Evolutionary conservation across 768 basidiomycete species (phyloP), one percentile per base, ranked within the genome.

Genomic region (Russula sp.): DNA sequence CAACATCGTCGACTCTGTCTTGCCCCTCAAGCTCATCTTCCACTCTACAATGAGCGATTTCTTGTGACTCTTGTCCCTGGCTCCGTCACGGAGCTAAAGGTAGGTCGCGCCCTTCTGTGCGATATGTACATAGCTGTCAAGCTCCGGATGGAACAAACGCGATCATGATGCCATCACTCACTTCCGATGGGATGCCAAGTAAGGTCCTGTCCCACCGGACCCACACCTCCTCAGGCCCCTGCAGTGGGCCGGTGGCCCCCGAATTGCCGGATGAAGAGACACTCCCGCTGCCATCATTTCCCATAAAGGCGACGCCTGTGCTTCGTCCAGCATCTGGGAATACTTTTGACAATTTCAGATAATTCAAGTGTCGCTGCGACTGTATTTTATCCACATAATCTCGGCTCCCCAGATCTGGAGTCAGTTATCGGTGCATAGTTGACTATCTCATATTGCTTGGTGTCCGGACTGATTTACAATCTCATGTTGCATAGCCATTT

Each of bases 1-100:
- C 27, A 27, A 27, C 75, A 85, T 85, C 59, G 78, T 98, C 68
- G 91, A 95, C 57, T 83, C 88, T 27, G 80, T 98, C 34, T 71
- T 98, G 27, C 78, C 95, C 66, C 93, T 98, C 74, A 82, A 82
- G 5, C 57, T 59, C 57, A 4, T 52, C 3, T 42, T 59, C 34
- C 6, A 14, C 18, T 64, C 63, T 27, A 13, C 59, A 14, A 45
- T 55, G 42, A 55, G 27, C 54, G 60, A 59, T 49, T 60, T 64
- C 49, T 60, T n/a, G n/a, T n/a, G n/a, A n/a, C n/a, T n/a, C n/a
- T n/a, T 54, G 45, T 55, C 59, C 10, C 45, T 13, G 27, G 45
- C 50, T 13, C 62, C 35, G 39, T 35, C 39, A 14, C 63, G 60
- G 13, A 45, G 48, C 50, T 55, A 54, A 42, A 48, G 34, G 49